A percentile compares a stretch with the other conserved stretches of the same genome.
These are phyloP conservation scores for Mycena kentingensis DNA, from an alignment of 768 basidiomycete genomes.

Conservation along the genomic window DNA sequence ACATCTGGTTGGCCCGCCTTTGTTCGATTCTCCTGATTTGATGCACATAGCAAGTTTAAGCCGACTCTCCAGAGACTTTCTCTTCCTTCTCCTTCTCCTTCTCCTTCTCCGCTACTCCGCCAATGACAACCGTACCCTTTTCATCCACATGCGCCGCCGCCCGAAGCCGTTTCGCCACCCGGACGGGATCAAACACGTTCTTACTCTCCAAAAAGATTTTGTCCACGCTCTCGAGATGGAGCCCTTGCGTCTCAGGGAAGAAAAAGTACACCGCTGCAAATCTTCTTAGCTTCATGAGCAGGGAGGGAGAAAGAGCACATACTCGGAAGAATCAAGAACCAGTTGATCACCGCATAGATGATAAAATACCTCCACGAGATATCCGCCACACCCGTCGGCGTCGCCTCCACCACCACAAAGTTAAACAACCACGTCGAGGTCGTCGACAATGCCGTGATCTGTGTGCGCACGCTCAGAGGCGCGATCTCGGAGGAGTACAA, in stretches of 20 bases:
- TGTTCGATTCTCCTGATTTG: no score
- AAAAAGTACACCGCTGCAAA: conserved; percentile 23
- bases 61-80: no score
- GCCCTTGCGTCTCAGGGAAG: conserved; percentile 23
- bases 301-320: background rate
- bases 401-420: conserved; percentile 21
- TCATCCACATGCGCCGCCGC: conserved; percentile 1
- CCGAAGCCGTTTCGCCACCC: conserved; percentile 15
- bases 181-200: conserved; percentile 18
- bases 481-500: conserved; percentile 22
- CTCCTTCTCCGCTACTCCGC: background rate
- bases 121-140: background rate
- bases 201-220: conserved; percentile 22
- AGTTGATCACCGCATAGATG: conserved; percentile 20
- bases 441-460: conserved; percentile 20
- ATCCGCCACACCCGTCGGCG: conserved; percentile 20
- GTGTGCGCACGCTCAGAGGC: conserved; percentile 20
- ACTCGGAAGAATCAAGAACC: conserved; percentile 22
- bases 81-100: background rate
- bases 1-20: no score
- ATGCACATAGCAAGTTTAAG: no score
- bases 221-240: conserved; percentile 23
- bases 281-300: background rate
- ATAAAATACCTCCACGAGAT: conserved; percentile 20
- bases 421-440: conserved; percentile 24